phyloP scores from a whole-genome alignment of 257 asterid genomes.

The Fraxinus americana region DNA sequence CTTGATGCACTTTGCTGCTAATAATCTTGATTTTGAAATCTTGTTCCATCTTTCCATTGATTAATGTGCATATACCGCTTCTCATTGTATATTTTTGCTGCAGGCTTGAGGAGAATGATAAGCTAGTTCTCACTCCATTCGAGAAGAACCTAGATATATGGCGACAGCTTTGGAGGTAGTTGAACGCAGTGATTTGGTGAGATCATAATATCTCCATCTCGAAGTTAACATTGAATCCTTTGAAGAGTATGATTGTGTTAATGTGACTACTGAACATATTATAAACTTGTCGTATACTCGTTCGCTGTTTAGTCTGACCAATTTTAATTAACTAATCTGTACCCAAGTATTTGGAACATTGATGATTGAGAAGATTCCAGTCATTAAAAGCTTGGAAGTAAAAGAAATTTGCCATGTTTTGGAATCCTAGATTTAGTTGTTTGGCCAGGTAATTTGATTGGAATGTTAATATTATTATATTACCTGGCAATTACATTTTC shows the following conservation, averaged over 20 bases:
- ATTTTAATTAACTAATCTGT: too few species aligned
- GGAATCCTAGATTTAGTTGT: too few species aligned
- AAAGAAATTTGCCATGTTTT: too few species aligned
- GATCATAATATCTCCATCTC: slow-evolving; percentile 19
- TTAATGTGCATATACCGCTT: not conserved
- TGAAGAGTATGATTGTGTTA: not conserved
- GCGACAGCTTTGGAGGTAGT: slow-evolving; percentile 99
- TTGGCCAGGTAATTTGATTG: too few species aligned
- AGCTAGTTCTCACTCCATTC: slow-evolving; percentile 89
- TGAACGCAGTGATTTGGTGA: slow-evolving; percentile 98
- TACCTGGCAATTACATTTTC: too few species aligned
- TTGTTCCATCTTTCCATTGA: not conserved
- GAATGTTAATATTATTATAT: too few species aligned
- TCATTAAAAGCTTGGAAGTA: too few species aligned
- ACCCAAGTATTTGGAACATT: too few species aligned
- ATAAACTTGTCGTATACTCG: not conserved
- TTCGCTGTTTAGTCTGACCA: too few species aligned
- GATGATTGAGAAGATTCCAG: too few species aligned
- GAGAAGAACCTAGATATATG: slow-evolving; percentile 96
- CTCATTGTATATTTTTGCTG: slow-evolving; percentile 14
- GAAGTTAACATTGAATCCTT: not conserved
- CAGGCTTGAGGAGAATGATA: slow-evolving; percentile 95
- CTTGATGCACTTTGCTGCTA: slow-evolving; percentile 13
- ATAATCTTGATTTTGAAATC: slow-evolving; percentile 6
- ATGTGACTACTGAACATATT: slow-evolving; percentile 1